phyloP scores from a whole-genome alignment of 1,284 basidiomycete species.

The Pascua sp. region DNA sequence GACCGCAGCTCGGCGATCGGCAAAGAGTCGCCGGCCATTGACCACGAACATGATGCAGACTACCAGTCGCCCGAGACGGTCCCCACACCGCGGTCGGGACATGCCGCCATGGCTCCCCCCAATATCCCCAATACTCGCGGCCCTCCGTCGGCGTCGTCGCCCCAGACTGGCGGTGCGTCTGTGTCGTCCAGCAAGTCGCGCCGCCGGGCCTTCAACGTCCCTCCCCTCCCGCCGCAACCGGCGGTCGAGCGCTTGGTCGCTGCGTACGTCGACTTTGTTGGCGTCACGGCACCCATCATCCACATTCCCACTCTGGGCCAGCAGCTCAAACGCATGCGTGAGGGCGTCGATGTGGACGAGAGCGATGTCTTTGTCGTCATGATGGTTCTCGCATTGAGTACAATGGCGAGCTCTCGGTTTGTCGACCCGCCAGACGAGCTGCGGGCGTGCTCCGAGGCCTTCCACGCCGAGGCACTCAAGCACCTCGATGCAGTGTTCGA shows the following conservation, averaged over 20 bases:
- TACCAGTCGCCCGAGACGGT: conserved; percentile 16
- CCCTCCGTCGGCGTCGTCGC: conserved; percentile 11
- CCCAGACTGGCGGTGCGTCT: conserved; percentile 5
- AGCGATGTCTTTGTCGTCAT: conserved; percentile 50
- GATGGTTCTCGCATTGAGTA: conserved; percentile 51
- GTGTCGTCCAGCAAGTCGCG: conserved; percentile 23
- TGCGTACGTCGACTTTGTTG: conserved; percentile 51
- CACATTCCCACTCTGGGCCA: conserved; percentile 50
- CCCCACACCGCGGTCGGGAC: conserved; percentile 22
- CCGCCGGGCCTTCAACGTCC: conserved; percentile 35
- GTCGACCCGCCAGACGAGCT: conserved; percentile 51
- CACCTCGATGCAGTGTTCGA: conserved; percentile 50
- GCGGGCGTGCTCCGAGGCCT: conserved; percentile 50
- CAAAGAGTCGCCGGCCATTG: conserved; percentile 16
- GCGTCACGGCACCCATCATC: conserved; percentile 50
- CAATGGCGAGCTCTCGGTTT: conserved; percentile 50
- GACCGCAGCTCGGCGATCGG: conserved; percentile 11
- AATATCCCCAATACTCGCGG: conserved; percentile 5
- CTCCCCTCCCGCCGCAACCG: conserved; percentile 48
- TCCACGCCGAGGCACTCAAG: conserved; percentile 51
- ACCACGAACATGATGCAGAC: conserved; percentile 11
- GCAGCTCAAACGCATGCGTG: conserved; percentile 43
- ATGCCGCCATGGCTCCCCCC: conserved; percentile 1
- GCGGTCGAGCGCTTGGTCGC: conserved; percentile 51
- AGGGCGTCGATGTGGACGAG: conserved; percentile 42